These are phyloP conservation scores for Wakefieldia striispora DNA, from an alignment of 768 basidiomycete species.

Conservation along the genomic window DNA sequence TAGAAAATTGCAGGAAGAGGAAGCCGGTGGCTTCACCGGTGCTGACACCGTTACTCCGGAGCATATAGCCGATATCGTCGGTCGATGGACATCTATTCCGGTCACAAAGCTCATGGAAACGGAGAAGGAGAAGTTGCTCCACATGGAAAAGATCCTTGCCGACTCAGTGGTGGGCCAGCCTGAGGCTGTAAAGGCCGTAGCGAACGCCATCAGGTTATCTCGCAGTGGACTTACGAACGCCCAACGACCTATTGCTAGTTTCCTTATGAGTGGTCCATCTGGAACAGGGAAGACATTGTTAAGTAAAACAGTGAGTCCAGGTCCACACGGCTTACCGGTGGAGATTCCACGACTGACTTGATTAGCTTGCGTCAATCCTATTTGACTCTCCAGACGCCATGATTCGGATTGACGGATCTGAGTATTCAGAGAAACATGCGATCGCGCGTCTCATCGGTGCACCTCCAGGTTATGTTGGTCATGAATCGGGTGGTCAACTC, in stretches of 20 bases:
- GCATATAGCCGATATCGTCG: constrained; percentile 92
- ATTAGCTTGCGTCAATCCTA: constrained; percentile 78
- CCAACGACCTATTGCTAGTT: constrained; percentile 85
- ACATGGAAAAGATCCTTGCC: constrained; percentile 82
- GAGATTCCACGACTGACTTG: constrained; percentile 2
- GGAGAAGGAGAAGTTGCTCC: constrained; percentile 84
- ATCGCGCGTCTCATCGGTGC: constrained; percentile 68
- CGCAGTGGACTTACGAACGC: constrained; percentile 92
- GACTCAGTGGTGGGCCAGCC: constrained; percentile 84
- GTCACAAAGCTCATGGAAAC: constrained; percentile 84
- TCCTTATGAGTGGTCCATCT: constrained; percentile 89
- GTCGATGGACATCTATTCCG: constrained; percentile 90
- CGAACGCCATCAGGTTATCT: constrained; percentile 90
- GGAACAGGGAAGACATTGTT: constrained; percentile 91
- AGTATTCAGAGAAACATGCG: constrained; percentile 85
- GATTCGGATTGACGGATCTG: constrained; percentile 90
- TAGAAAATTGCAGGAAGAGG: constrained; percentile 75
- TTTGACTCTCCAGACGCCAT: constrained; percentile 92
- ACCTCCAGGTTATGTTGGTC: constrained; percentile 88
- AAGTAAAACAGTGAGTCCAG: constrained; percentile 72
- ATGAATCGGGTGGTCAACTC: constrained; percentile 86
- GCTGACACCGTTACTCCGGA: constrained; percentile 79
- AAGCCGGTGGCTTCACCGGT: constrained; percentile 47
- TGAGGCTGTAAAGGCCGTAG: constrained; percentile 88
- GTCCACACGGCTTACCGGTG: not conserved